Evolutionary conservation across 1,139 yeast species (phyloP), one percentile per base, ranked within the genome.

Genomic region (Candida sp.): DNA sequence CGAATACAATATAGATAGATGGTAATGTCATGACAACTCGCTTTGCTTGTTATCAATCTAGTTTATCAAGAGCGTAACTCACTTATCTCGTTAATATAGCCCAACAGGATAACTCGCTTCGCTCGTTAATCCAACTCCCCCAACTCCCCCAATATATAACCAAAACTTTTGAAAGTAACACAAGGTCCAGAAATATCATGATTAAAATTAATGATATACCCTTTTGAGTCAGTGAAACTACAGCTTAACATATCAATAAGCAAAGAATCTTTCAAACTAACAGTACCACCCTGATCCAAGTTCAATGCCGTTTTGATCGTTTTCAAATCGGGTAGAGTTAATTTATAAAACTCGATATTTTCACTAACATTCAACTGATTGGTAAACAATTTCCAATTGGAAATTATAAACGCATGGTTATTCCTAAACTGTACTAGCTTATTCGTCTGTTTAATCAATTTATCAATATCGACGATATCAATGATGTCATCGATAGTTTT

Each of bases 211-310:
- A 62, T 49, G 4, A 63, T 42, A n/a, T 55, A 53, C 0, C 73
- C 77, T 5, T 54, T 49, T 1, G 59, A 49, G 37, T 63, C 66
- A 4, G 62, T 56, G 5, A 61, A 41, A 40, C 73, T 58, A 40
- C 75, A 67, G 35, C 77, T 65, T 29, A 73, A 53, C 78, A 73
- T 73, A 46, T 73, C 77, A 7, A 73, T 73, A 40, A 73, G 54
- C n/a, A 71, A 55, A 5, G 64, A 49, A 45, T 72, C 74, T 33
- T 62, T 58, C 15, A 67, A 48, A 4, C 51, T 48, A 5, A 40
- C 43, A 34, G 29, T 25, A 25, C 29, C 29, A 6, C 29, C 29
- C 45, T 53, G 55, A 35, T 66, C 70, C 30, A 72, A 51, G 22
- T 60, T 58, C 33, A 73, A 53, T 1, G 47, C 45, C 1, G 53